Evolutionary conservation across 257 asterid genomes (phyloP), one percentile per base, ranked within the genome.

Genomic region (Eucommia ulmoides): DNA sequence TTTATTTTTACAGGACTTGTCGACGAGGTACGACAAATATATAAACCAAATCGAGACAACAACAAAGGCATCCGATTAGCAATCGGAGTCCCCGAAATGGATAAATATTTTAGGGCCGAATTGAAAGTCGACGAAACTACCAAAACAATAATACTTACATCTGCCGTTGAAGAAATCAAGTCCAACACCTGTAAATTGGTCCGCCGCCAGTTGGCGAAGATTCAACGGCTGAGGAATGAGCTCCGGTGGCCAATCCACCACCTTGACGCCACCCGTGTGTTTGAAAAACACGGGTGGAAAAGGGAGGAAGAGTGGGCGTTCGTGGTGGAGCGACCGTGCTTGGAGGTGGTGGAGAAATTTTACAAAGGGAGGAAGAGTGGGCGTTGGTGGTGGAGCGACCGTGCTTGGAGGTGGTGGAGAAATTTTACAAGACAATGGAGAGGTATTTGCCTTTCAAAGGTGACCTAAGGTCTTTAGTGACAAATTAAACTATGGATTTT

Each of bases 321-420:
- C 19, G 0, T 18, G 18, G 60, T 65, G 15, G 11, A 21, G 19
- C n/a, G 18, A 16, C 59, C 62, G 6, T n/a, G 59, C 55, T 11
- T 45, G 24, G 10, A 20, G 44, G 50, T 22, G 15, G 51, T 54
- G 50, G 24, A 19, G 17, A 15, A 33, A 10, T 55, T 56, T n/a
- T n/a, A n/a, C n/a, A 74, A 10, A 42, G 81, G n/a, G 48, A 61
- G 11, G 79, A 77, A 35, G 81, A 80, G 10, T 86, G 96, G 96
- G 68, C 76, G 41, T 55, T 70, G 35, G 45, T 60, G 16, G 93
- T 87, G 59, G 81, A 65, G 5, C 51, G 54, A 29, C 89, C 81
- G 0, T 63, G 89, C 53, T 14, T 67, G 14, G 41, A 41, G 49
- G 68, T 76, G 8, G 79, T 84, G 19, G 76, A 24, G 22, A 56